Percentiles rank a stretch among this genome's conserved stretches.
Evolutionary conservation across 306 rosid genomes (phyloP).

Genomic region (Lagenaria siceraria): DNA sequence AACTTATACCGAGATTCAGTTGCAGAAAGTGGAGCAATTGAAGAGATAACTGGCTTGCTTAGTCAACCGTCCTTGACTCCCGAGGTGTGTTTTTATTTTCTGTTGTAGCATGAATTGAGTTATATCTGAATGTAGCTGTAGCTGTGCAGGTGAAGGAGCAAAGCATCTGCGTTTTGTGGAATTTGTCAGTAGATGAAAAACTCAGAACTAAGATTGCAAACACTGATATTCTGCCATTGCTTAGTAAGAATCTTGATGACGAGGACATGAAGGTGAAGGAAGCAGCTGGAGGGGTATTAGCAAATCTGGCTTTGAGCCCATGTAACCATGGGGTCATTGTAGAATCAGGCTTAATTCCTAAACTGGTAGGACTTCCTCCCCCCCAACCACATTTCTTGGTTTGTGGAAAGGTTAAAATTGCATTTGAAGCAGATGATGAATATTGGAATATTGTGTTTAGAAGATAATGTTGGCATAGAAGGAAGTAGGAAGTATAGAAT

Average conservation of each 20-base stretch:
- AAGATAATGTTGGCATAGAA: neutral
- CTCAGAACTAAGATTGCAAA: conserved; percentile 42
- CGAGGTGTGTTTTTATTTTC: conserved; percentile 38
- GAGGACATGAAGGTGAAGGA: conserved; percentile 66
- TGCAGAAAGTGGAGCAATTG: conserved; percentile 77
- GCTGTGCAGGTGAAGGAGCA: conserved; percentile 71
- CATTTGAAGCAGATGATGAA: neutral
- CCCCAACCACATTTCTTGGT: neutral
- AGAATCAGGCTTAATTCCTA: conserved; percentile 73
- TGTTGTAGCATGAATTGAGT: conserved; percentile 16
- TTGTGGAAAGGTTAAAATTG: neutral
- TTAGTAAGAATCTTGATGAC: conserved; percentile 54
- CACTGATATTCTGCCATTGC: conserved; percentile 39
- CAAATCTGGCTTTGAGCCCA: conserved; percentile 56
- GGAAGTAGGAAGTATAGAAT: neutral
- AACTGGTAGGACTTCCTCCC: conserved; percentile 46
- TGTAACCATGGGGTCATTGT: conserved; percentile 55
- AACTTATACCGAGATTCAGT: conserved; percentile 53
- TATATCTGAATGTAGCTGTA: conserved; percentile 12
- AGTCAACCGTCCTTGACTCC: conserved; percentile 37
- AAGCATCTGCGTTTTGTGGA: conserved; percentile 62
- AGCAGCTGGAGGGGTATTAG: conserved; percentile 77
- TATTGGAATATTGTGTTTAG: neutral
- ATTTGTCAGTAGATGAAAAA: conserved; percentile 76
- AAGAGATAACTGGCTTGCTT: conserved; percentile 69